Percentiles rank a stretch among this genome's conserved stretches.
These are phyloP conservation scores for Nicotiana noctiflora DNA, from an alignment of 257 asterid genomes.

Conservation along the genomic window DNA sequence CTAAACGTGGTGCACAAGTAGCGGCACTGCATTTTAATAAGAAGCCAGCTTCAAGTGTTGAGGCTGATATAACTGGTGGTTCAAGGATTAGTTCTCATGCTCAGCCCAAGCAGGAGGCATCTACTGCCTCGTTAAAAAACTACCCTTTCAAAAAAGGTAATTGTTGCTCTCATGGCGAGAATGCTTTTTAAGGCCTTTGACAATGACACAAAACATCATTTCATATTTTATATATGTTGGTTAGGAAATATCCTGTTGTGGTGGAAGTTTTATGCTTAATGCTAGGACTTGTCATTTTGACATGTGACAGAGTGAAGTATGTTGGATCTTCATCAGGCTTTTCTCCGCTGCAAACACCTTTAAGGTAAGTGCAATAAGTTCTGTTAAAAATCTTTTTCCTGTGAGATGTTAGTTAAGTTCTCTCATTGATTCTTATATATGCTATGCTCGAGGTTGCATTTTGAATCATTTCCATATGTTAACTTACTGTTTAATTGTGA, in stretches of 20 bases:
- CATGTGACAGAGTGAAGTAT: conserved; percentile 83
- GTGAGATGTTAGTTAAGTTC: not conserved
- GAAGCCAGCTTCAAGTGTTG: conserved; percentile 70
- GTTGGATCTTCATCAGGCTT: conserved; percentile 51
- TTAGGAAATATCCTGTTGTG: not conserved
- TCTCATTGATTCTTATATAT: not conserved
- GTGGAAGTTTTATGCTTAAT: not conserved
- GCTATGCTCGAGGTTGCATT: not conserved
- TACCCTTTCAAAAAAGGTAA: conserved; percentile 65
- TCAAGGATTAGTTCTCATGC: conserved; percentile 46
- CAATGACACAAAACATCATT: not conserved
- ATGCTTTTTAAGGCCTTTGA: not conserved
- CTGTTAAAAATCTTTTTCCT: not conserved
- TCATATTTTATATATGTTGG: not conserved
- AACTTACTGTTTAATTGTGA: not conserved
- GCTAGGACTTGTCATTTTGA: conserved; percentile 17
- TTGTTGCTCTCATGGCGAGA: not conserved
- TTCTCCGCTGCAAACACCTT: conserved; percentile 44
- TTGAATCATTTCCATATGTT: not conserved
- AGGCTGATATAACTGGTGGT: conserved; percentile 61
- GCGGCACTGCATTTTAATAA: conserved; percentile 51
- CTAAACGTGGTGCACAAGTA: no score
- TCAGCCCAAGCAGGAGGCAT: conserved; percentile 78
- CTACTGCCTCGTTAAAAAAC: conserved; percentile 67
- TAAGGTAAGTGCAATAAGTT: conserved; percentile 37